Conservation (phyloP, 257 asterid genomes). For the Henckelia pumila region DNA sequence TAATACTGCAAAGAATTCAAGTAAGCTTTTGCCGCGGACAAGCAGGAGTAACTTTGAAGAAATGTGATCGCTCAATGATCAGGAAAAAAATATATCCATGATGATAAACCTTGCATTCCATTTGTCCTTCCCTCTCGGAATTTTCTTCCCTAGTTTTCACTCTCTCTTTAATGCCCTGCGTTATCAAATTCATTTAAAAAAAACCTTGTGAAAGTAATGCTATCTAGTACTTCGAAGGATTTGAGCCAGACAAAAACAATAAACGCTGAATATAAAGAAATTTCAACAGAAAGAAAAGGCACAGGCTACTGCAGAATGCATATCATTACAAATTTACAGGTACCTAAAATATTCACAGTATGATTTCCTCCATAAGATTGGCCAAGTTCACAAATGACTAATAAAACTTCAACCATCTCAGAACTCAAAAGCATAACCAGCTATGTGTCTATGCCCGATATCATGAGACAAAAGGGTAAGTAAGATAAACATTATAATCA, state of each 20-base stretch:
- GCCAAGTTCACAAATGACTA: slow-evolving; percentile 8
- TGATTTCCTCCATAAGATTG: slow-evolving; percentile 1
- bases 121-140: slow-evolving; percentile 44
- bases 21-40: slow-evolving; percentile 23
- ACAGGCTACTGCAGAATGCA: slow-evolving; percentile 9
- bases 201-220: neutral
- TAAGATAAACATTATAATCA: neutral
- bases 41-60: slow-evolving; percentile 4
- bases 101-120: slow-evolving; percentile 70
- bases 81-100: neutral
- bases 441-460: neutral
- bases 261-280: neutral
- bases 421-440: neutral
- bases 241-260: neutral
- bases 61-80: neutral
- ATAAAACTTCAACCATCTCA: neutral
- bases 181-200: slow-evolving; percentile 19
- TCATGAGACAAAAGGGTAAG: neutral
- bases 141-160: slow-evolving; percentile 39
- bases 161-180: slow-evolving; percentile 44
- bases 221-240: neutral
- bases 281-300: no score
- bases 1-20: slow-evolving; percentile 58
- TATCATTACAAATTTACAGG: neutral
- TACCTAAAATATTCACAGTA: neutral